Percentiles rank a stretch among this genome's conserved stretches.
Conservation (phyloP, 345 rosid genomes). For the Lenwebbia sp. region DNA sequence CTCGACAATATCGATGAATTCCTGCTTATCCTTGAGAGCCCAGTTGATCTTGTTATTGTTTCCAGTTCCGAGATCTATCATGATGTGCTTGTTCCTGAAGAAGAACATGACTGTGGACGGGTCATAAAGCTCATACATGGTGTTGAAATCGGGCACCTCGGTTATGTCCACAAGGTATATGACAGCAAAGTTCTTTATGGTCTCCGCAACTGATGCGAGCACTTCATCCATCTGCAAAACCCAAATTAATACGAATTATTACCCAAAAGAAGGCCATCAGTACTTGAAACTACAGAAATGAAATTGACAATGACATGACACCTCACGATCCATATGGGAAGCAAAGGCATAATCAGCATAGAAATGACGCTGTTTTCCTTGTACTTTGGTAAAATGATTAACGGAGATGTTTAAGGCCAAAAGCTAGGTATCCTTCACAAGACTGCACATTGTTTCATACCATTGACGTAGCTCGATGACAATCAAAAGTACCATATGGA, state of each 20-base stretch:
- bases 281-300: neutral
- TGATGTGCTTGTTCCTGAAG: constrained; percentile 97
- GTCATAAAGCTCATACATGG: constrained; percentile 92
- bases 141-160: constrained; percentile 88
- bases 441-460: neutral
- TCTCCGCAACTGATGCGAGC: constrained; percentile 80
- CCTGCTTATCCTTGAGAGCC: constrained; percentile 98
- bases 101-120: constrained; percentile 94
- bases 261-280: neutral
- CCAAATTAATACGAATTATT: neutral
- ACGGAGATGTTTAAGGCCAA: neutral
- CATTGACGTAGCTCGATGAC: neutral
- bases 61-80: constrained; percentile 96
- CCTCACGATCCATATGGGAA: neutral
- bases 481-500: neutral
- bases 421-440: neutral
- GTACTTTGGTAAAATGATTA: neutral
- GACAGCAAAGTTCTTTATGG: constrained; percentile 91
- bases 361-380: neutral
- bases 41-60: constrained; percentile 98
- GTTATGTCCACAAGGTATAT: constrained; percentile 90
- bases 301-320: neutral
- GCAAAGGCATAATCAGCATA: neutral
- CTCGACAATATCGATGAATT: constrained; percentile 83
- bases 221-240: constrained; percentile 85